A percentile compares a stretch with the other conserved stretches of the same genome.
These are phyloP conservation scores for Ustulina deusta DNA, from an alignment of 2,329 filamentous ascomycete species.

Conservation along the genomic window DNA sequence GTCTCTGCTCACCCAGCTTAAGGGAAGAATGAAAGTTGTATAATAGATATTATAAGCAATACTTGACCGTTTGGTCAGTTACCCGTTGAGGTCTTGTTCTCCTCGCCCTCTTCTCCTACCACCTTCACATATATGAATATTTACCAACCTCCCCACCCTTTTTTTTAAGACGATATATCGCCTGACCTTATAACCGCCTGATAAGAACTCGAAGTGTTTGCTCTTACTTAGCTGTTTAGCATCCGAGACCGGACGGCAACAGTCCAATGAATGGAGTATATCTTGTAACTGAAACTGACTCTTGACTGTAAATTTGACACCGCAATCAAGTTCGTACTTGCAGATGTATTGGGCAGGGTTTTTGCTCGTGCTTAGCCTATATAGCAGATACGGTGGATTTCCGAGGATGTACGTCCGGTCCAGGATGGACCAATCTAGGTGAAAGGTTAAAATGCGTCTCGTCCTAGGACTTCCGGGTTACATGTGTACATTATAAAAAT, in stretches of 20 bases:
- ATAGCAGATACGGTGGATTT: background rate
- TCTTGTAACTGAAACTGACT: background rate
- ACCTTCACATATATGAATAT: background rate
- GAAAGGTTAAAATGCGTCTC: too few species aligned
- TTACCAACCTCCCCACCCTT: too few species aligned
- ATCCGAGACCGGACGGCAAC: background rate
- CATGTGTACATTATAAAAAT: too few species aligned
- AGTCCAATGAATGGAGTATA: background rate
- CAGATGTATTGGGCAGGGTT: background rate
- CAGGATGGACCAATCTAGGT: background rate
- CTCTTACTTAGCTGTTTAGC: background rate
- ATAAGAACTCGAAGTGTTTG: background rate
- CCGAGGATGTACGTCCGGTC: background rate
- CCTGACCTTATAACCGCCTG: background rate
- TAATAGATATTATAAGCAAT: background rate
- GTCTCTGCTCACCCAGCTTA: background rate
- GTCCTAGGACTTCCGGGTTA: too few species aligned
- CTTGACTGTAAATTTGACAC: background rate
- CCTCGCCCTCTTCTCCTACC: background rate
- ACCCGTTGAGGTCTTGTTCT: background rate
- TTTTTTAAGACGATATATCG: background rate
- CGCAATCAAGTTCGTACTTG: background rate
- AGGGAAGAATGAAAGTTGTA: background rate
- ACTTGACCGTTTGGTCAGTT: background rate
- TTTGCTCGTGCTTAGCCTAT: background rate